Evolutionary conservation across 148 eudicot genomes (phyloP), one percentile per base, ranked within the genome.

Genomic region (Arbutus unedo): DNA sequence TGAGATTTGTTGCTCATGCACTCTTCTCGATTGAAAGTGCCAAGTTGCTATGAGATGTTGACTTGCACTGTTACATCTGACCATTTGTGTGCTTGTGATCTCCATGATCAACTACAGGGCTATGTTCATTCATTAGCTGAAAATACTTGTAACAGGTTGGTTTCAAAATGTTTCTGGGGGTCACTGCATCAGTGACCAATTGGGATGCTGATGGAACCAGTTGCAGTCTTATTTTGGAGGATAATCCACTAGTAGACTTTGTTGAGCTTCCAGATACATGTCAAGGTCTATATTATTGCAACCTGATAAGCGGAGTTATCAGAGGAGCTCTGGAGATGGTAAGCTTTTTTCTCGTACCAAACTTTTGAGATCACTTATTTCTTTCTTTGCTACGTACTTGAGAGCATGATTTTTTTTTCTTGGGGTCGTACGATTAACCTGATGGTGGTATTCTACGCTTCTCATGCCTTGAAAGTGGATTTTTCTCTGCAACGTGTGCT

Each of bases 261-360:
- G 99, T 96, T 72, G 98, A 96, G 90, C 98, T 96, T 86, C 99
- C 99, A 3, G 99, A 96, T 85, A 91, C 98, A 7, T 96, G 95
- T 73, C 98, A 93, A 87, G 97, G 98, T 70, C 95, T 94, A 31
- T 88, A 93, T 82, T 96, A 96, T 64, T 96, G 99, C 92, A 96
- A 94, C 86, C 91, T 96, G 79, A 83, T 96, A 82, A 94, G 98
- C 13, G 99, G 99, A 72, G 96, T 96, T 74, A 85, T 96, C 72
- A 87, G 96, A 89, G 99, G 99, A 85, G 97, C 99, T 21, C 87
- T 96, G 31, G 99, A 96, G 89, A 96, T 96, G 99, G 99, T 94
- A 66, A 88, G 91, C 68, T 80, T 70, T n/a, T 80, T 23, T 41
- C 8, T 55, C 78, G 14, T 80, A 66, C 45, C 11, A 54, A 72